Evolutionary conservation across 768 basidiomycete species (phyloP).

Genomic region (Rossbeevera mucosa): DNA sequence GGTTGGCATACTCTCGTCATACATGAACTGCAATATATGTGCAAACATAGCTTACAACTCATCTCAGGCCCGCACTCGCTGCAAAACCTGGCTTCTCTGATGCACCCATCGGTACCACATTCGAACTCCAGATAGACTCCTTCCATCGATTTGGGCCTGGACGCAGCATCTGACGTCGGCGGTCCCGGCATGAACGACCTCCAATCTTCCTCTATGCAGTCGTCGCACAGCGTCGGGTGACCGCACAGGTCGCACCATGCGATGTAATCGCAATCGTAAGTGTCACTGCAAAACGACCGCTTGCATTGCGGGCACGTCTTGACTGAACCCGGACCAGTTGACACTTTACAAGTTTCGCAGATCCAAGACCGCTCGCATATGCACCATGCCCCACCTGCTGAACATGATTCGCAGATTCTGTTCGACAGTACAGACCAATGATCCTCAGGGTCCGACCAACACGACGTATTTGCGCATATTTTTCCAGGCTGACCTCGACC

Average conservation of each 20-base stretch:
- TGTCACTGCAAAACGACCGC: slow-evolving; percentile 13
- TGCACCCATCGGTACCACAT: too few species aligned
- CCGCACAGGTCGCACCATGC: slow-evolving; percentile 9
- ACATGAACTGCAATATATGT: too few species aligned
- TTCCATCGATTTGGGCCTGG: too few species aligned
- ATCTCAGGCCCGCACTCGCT: too few species aligned
- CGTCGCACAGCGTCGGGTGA: too few species aligned
- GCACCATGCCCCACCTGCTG: slow-evolving; percentile 19
- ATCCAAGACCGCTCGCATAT: slow-evolving; percentile 18
- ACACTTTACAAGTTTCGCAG: slow-evolving; percentile 20
- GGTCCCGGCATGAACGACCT: too few species aligned
- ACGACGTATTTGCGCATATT: slow-evolving; percentile 4
- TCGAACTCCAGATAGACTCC: too few species aligned
- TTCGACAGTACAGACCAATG: background rate
- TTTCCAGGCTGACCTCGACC: background rate
- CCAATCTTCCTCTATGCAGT: too few species aligned
- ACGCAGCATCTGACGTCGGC: too few species aligned
- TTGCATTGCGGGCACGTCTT: slow-evolving; percentile 18
- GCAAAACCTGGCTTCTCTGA: too few species aligned
- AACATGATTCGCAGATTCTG: slow-evolving; percentile 16
- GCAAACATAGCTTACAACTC: too few species aligned
- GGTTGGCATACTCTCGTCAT: too few species aligned
- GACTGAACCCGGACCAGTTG: slow-evolving; percentile 4
- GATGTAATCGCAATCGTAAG: slow-evolving; percentile 24
- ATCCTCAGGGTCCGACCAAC: slow-evolving; percentile 16